A percentile compares a stretch with the other conserved stretches of the same genome.
These are phyloP conservation scores for Ceratocystis smalleyi DNA, from an alignment of 2,329 filamentous ascomycete genomes.

Conservation along the genomic window DNA sequence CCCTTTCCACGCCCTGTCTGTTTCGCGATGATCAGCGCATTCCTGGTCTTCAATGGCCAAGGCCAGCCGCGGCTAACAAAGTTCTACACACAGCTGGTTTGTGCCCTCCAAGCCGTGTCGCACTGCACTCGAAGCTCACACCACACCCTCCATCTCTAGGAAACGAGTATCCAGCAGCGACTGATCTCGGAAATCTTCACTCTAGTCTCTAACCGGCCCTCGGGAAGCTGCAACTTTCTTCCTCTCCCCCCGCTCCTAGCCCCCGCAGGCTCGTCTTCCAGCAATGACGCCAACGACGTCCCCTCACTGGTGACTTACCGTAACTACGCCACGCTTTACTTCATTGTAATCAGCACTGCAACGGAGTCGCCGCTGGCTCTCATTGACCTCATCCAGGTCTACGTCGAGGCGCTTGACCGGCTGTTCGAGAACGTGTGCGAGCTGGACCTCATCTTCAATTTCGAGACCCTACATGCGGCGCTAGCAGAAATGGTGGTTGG, in stretches of 20 bases:
- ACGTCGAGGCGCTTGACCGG: slow-evolving; percentile 85
- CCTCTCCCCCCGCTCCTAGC: slow-evolving; percentile 56
- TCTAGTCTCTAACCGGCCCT: slow-evolving; percentile 77
- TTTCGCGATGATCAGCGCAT: slow-evolving; percentile 81
- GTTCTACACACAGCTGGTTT: slow-evolving; percentile 92
- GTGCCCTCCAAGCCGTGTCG: slow-evolving; percentile 15
- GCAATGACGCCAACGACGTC: slow-evolving; percentile 59
- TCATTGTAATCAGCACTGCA: slow-evolving; percentile 92
- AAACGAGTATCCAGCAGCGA: slow-evolving; percentile 91
- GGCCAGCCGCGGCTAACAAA: slow-evolving; percentile 93
- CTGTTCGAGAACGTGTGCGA: slow-evolving; percentile 98
- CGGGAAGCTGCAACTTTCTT: slow-evolving; percentile 94
- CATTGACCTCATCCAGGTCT: slow-evolving; percentile 94
- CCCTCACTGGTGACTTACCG: slow-evolving; percentile 95
- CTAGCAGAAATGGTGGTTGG: slow-evolving; percentile 90
- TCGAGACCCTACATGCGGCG: slow-evolving; percentile 85
- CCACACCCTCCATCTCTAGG: slow-evolving; percentile 36
- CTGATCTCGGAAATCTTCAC: slow-evolving; percentile 95
- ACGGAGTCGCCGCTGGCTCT: slow-evolving; percentile 91
- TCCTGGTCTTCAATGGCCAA: slow-evolving; percentile 96
- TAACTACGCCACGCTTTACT: slow-evolving; percentile 95
- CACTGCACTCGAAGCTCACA: neutral
- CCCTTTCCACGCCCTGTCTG: neutral
- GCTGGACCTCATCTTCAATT: slow-evolving; percentile 96
- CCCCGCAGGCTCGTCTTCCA: slow-evolving; percentile 46